Percentiles rank a stretch among this genome's conserved stretches.
phyloP scores from a whole-genome alignment of 148 eudicot species.

The Nyssa sinensis region DNA sequence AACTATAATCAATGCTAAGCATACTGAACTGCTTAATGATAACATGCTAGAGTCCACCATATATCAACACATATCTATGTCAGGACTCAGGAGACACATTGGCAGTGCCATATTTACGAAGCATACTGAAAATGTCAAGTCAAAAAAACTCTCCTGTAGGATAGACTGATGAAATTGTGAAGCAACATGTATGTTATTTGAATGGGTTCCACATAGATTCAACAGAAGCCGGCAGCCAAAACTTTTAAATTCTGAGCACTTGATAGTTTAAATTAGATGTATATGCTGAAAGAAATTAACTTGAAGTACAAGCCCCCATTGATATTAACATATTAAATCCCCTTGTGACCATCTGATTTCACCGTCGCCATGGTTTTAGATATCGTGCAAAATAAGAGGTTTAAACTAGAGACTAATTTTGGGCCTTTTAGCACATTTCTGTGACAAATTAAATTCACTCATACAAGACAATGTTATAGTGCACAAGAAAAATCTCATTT shows the following conservation, averaged over 20 bases:
- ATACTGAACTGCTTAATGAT: background rate
- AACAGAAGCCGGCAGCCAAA: conserved; percentile 3
- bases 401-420: too few relatives aligned
- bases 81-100: conserved; percentile 6
- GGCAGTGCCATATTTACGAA: background rate
- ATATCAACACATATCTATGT: background rate
- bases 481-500: too few relatives aligned
- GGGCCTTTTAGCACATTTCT: too few relatives aligned
- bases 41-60: background rate
- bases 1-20: background rate
- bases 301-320: too few relatives aligned
- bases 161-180: background rate
- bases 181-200: background rate
- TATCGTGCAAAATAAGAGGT: too few relatives aligned
- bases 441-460: too few relatives aligned
- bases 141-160: background rate
- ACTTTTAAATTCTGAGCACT: conserved; percentile 4
- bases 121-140: background rate
- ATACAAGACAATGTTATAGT: background rate
- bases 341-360: too few relatives aligned
- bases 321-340: too few relatives aligned
- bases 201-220: background rate
- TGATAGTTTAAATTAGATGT: background rate
- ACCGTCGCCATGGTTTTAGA: background rate
- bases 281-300: too few relatives aligned